These are phyloP conservation scores for Petunia hybrid DNA, from an alignment of 305 asterid genomes.

Conservation along the genomic window DNA sequence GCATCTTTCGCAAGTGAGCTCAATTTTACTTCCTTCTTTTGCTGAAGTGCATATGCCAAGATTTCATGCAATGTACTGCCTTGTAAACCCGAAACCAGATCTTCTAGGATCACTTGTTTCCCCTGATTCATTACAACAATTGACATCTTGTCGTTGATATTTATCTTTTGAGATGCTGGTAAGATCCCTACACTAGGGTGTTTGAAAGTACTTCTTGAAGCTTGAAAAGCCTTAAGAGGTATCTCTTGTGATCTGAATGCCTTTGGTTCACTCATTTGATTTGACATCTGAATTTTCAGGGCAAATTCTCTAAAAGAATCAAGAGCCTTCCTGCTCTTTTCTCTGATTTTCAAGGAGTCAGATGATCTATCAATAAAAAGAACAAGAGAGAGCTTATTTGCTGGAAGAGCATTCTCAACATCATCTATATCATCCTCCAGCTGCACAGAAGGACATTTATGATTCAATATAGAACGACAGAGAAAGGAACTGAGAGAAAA, in stretches of 20 bases:
- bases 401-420: slow-evolving; percentile 65
- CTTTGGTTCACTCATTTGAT: slow-evolving; percentile 50
- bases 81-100: slow-evolving; percentile 66
- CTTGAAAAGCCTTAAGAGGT: slow-evolving; percentile 42
- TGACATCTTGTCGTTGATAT: slow-evolving; percentile 72
- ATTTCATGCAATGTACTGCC: slow-evolving; percentile 84
- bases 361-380: slow-evolving; percentile 95
- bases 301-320: slow-evolving; percentile 77
- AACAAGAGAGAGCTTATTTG: slow-evolving; percentile 71
- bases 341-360: slow-evolving; percentile 57
- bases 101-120: slow-evolving; percentile 69
- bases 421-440: slow-evolving; percentile 64
- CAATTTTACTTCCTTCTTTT: slow-evolving; percentile 68
- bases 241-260: slow-evolving; percentile 43
- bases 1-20: slow-evolving; percentile 87
- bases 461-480: slow-evolving; percentile 27
- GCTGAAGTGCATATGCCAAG: slow-evolving; percentile 69
- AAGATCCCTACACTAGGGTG: slow-evolving; percentile 56
- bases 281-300: slow-evolving; percentile 51
- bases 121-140: slow-evolving; percentile 66
- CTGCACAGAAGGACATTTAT: slow-evolving; percentile 54
- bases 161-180: slow-evolving; percentile 56
- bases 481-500: slow-evolving; percentile 11
- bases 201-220: slow-evolving; percentile 51
- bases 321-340: slow-evolving; percentile 76